Evolutionary conservation across 352 stramenopile genomes (phyloP), one percentile per base, ranked within the genome.

Genomic region (Globisporangium mamillatum): DNA sequence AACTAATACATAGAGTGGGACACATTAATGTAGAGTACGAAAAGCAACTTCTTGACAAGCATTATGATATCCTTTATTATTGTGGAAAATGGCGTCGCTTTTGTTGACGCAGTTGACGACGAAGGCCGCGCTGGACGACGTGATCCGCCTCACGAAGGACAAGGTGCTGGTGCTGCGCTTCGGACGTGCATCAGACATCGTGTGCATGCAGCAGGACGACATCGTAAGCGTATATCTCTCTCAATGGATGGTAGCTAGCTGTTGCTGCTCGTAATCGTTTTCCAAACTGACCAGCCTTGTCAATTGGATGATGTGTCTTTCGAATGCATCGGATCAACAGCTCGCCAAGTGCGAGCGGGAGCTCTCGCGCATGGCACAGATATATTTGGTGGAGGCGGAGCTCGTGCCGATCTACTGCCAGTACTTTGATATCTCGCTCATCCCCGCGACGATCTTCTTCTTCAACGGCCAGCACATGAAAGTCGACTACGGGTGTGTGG

Each of bases 391-490:
- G 32, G 89, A 96, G 68, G 84, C 81, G 29, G 87, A 95, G 16
- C 56, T 76, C 22, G 63, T 91, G 34, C 82, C 87, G 16, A 81
- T 96, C 48, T 96, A 96, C 72, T 89, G 80, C 52, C 86, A 96
- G 71, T 96, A 96, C 72, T 94, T 96, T 71, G 89, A 96, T 66
- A 93, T 96, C 36, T 83, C 85, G n/a, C 76, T 96, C 25, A 88
- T 96, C 56, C 89, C 89, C 2, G 87, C 87, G 36, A 96, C 85
- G 0, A 75, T 96, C 55, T 96, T 96, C 74, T 96, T 95, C 63
- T 88, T 93, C 70, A 96, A 96, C 67, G 84, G 80, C 2, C 86
- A 92, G 65, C 89, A 96, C 77, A 96, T 95, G 71, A 96, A 96
- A 79, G 86, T 96, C 60, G 87, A 96, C 79, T 96, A 93, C 60